Conservation (phyloP, 2,329 filamentous ascomycete genomes). For the Xylariomycetidae sp. region DNA sequence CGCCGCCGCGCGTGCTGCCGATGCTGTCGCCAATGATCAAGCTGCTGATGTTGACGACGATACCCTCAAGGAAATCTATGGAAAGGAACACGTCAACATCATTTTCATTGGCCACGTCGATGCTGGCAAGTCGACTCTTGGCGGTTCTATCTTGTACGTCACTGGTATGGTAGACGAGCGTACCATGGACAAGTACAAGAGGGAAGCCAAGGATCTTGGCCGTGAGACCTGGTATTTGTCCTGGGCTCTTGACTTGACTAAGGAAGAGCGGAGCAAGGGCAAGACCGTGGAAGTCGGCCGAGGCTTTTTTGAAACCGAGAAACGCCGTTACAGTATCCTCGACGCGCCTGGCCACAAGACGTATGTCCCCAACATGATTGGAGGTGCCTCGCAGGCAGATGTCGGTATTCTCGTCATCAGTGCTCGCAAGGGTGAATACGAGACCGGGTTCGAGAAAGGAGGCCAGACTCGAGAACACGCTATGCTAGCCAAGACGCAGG, state of each 20-base stretch:
- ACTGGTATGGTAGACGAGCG: constrained; percentile 99
- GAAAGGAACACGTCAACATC: constrained; percentile 89
- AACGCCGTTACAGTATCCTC: constrained; percentile 91
- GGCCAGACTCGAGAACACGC: constrained; percentile 97
- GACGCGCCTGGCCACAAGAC: constrained; percentile 98
- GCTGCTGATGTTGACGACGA: constrained; percentile 65
- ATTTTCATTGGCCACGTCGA: constrained; percentile 99
- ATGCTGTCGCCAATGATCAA: constrained; percentile 81
- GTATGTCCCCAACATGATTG: constrained; percentile 97
- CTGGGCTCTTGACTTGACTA: constrained; percentile 95
- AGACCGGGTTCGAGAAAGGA: constrained; percentile 93
- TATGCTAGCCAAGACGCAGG: constrained; percentile 95
- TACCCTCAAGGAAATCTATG: constrained; percentile 90
- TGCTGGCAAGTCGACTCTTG: constrained; percentile 94
- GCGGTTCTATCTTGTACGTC: constrained; percentile 85
- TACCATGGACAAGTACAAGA: constrained; percentile 97
- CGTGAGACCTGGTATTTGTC: constrained; percentile 99
- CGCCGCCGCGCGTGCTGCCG: constrained; percentile 61
- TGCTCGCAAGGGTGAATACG: constrained; percentile 95
- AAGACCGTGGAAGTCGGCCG: constrained; percentile 98
- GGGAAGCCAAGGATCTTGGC: constrained; percentile 90
- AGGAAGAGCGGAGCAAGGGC: constrained; percentile 91
- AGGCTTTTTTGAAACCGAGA: constrained; percentile 95
- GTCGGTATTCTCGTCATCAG: constrained; percentile 95
- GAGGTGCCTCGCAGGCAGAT: constrained; percentile 87